A percentile compares a stretch with the other conserved stretches of the same genome.
Conservation (phyloP, 768 basidiomycete genomes). For the Trametes punicea region DNA sequence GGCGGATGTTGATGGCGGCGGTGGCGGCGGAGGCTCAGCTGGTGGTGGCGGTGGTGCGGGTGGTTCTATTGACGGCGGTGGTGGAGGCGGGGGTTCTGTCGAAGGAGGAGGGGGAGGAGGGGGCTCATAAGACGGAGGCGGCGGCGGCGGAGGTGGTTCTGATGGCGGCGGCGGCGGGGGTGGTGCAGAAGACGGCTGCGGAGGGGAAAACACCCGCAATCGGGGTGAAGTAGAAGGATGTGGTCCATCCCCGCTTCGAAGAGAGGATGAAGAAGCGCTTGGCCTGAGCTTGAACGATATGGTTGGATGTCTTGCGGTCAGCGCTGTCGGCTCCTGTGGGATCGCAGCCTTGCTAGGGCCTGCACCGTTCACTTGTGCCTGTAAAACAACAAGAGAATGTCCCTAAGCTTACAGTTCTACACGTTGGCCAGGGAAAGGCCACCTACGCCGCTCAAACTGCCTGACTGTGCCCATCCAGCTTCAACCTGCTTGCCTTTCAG, state of each 20-base stretch:
- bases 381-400: conserved; percentile 7
- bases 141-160: conserved; percentile 26
- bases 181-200: conserved; percentile 28
- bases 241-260: conserved; percentile 12
- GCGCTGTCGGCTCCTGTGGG: conserved; percentile 22
- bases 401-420: conserved; percentile 18
- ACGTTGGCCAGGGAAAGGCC: conserved; percentile 4
- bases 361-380: conserved; percentile 23
- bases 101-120: conserved; percentile 28
- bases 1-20: conserved; percentile 26
- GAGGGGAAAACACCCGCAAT: conserved; percentile 26
- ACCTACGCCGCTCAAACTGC: conserved; percentile 31
- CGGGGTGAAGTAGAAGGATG: conserved; percentile 34
- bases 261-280: conserved; percentile 24
- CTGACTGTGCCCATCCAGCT: conserved; percentile 29
- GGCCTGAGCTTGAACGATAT: conserved; percentile 29
- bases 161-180: conserved; percentile 31
- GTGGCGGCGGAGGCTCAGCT: conserved; percentile 22
- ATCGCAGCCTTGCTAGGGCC: conserved; percentile 23
- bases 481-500: conserved; percentile 45
- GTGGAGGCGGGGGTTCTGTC: conserved; percentile 24
- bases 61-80: conserved; percentile 24
- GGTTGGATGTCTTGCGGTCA: conserved; percentile 21
- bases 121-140: conserved; percentile 24
- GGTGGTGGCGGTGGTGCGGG: conserved; percentile 22